Evolutionary conservation across 441 rosid genomes (phyloP).

Genomic region (Manihot esculenta): DNA sequence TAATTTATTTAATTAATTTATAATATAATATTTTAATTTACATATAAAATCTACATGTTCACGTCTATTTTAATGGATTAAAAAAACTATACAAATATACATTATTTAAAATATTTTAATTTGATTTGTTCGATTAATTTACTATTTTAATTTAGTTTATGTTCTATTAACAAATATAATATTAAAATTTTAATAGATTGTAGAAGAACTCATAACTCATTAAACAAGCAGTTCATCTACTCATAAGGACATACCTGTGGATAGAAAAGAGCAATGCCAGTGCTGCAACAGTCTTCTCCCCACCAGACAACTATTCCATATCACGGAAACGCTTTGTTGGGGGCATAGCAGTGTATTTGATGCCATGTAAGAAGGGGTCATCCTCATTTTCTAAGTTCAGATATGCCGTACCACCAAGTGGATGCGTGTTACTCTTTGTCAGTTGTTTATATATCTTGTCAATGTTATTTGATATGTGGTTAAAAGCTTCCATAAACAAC

Average conservation of each 20-base stretch:
- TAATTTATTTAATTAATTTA: too few relatives aligned
- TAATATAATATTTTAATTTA: too few relatives aligned
- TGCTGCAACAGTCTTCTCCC: constrained; percentile 99
- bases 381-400: constrained; percentile 94
- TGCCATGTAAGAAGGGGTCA: constrained; percentile 94
- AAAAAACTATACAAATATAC: too few relatives aligned
- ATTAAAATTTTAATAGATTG: too few relatives aligned
- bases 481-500: constrained; percentile 94
- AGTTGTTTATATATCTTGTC: constrained; percentile 96
- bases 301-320: constrained; percentile 99
- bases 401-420: constrained; percentile 93
- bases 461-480: constrained; percentile 70
- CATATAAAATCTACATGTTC: too few relatives aligned
- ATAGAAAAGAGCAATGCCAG: constrained; percentile 95
- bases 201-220: background rate
- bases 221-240: constrained; percentile 2
- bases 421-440: constrained; percentile 89
- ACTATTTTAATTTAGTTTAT: too few relatives aligned
- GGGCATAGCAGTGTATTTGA: constrained; percentile 97
- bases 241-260: constrained; percentile 55
- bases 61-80: too few relatives aligned
- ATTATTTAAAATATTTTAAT: too few relatives aligned
- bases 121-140: too few relatives aligned
- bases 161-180: too few relatives aligned
- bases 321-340: constrained; percentile 99